Conservation (phyloP, 2,329 filamentous ascomycete species). For the Lasiodiplodia citricola region DNA sequence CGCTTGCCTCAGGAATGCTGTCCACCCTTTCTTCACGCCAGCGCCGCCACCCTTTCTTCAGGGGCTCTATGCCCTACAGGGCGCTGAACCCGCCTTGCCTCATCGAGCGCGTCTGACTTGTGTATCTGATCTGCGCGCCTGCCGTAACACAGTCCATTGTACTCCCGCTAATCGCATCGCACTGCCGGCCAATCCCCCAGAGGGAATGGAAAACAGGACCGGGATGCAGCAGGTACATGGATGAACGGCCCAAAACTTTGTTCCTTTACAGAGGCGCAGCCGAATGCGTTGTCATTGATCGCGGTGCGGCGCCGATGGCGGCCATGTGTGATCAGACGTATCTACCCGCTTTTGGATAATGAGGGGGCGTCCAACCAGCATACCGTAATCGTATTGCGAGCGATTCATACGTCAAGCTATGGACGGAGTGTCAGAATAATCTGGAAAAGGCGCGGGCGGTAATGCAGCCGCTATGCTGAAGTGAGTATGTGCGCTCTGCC, state of each 20-base stretch:
- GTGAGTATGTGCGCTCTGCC: background rate
- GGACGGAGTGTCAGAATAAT: background rate
- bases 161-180: background rate
- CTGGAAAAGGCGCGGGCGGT: background rate
- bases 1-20: slow-evolving; percentile 9
- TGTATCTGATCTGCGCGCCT: background rate
- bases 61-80: slow-evolving; percentile 5
- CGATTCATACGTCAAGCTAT: background rate
- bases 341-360: background rate
- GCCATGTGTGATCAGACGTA: slow-evolving; percentile 4
- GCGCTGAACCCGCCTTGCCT: slow-evolving; percentile 8
- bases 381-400: background rate
- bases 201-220: background rate
- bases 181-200: slow-evolving; percentile 4
- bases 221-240: background rate
- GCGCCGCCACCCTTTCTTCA: slow-evolving; percentile 19
- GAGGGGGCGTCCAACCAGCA: background rate
- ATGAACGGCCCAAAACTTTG: background rate
- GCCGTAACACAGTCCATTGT: slow-evolving; percentile 7
- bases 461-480: background rate
- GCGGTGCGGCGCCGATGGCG: background rate
- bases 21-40: slow-evolving; percentile 13
- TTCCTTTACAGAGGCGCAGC: background rate
- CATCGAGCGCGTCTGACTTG: background rate
- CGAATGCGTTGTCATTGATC: background rate